Evolutionary conservation across 495 filamentous ascomycete genomes (phyloP), one percentile per base, ranked within the genome.

Genomic region (Corynascus novoguineensis): DNA sequence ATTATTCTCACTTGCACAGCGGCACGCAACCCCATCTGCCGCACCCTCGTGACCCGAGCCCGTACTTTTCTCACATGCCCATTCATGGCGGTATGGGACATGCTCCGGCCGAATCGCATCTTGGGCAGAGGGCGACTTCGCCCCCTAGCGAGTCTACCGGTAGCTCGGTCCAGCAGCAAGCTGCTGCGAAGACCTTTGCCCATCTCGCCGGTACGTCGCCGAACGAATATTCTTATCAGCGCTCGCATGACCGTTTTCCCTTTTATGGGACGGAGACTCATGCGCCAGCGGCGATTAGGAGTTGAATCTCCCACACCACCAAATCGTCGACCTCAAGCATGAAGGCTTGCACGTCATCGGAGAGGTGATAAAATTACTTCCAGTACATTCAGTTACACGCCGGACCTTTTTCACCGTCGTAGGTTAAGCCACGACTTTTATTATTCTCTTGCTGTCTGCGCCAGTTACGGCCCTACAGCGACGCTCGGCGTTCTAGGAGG

Each of bases 21-120:
- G 67, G 62, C 49, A 68, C 71, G n/a, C 69, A 72, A 28, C 72
- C 75, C 41, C 73, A 75, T 42, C 69, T 66, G 10, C 60, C 73
- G 24, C 64, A 67, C 27, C 62, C 65, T 5, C 60, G 53, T 28
- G 69, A 68, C 52, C 52, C 66, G 9, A 70, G 67, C 54, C 68
- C 70, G 21, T 74, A 73, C 47, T 72, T 74, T 27, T 50, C 64
- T 12, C 64, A 62, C 31, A 38, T 48, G 17, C 24, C 53, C 10
- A 2, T 42, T 7, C 64, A 67, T n/a, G 32, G 59, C 24, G 45
- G 63, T 21, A 61, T 69, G 12, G 64, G 65, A 2, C 57, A 48
- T n/a, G 73, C 70, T 3, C 68, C 70, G 0, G 63, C 66, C n/a
- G 68, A 68, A 41, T 68, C 68, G 4, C 68, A 68, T 1, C 38